These are phyloP conservation scores for Botryotinia calthae DNA, from an alignment of 2,329 filamentous ascomycete species.

Conservation along the genomic window DNA sequence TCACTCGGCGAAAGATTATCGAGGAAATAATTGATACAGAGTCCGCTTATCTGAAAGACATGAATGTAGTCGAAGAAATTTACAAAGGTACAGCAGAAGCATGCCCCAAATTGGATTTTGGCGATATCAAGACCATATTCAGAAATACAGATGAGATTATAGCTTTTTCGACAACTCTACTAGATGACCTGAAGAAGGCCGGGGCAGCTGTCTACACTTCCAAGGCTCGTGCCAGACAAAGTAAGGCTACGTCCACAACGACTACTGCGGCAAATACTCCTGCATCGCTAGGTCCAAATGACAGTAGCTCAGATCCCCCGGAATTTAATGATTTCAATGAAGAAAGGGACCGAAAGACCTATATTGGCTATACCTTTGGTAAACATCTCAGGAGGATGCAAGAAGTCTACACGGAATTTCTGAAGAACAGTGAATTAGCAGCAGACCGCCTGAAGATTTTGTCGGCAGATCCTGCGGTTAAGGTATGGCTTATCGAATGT, in stretches of 20 bases:
- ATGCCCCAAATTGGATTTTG: slow-evolving; percentile 72
- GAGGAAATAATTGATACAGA: slow-evolving; percentile 94
- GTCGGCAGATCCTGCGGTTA: slow-evolving; percentile 61
- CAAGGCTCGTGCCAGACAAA: slow-evolving; percentile 44
- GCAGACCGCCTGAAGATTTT: slow-evolving; percentile 61
- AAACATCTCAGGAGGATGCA: slow-evolving; percentile 60
- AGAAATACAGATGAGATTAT: slow-evolving; percentile 91
- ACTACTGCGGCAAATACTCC: slow-evolving; percentile 19
- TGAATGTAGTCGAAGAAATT: slow-evolving; percentile 97
- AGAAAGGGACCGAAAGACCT: slow-evolving; percentile 37
- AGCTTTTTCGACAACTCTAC: slow-evolving; percentile 76
- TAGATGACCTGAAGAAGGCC: slow-evolving; percentile 76
- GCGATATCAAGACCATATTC: slow-evolving; percentile 88
- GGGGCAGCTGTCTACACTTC: slow-evolving; percentile 73
- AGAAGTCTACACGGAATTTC: slow-evolving; percentile 57
- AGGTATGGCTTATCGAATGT: slow-evolving; percentile 90
- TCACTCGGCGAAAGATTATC: slow-evolving; percentile 78
- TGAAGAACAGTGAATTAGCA: slow-evolving; percentile 62
- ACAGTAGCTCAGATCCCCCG: slow-evolving; percentile 32
- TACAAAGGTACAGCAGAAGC: slow-evolving; percentile 91
- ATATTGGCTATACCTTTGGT: slow-evolving; percentile 36
- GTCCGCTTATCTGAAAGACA: slow-evolving; percentile 84
- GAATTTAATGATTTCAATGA: slow-evolving; percentile 35
- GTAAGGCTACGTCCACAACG: slow-evolving; percentile 21
- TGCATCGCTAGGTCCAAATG: slow-evolving; percentile 25